These are phyloP conservation scores for Epichloe glyceriae DNA, from an alignment of 2,329 filamentous ascomycete species.

Conservation along the genomic window DNA sequence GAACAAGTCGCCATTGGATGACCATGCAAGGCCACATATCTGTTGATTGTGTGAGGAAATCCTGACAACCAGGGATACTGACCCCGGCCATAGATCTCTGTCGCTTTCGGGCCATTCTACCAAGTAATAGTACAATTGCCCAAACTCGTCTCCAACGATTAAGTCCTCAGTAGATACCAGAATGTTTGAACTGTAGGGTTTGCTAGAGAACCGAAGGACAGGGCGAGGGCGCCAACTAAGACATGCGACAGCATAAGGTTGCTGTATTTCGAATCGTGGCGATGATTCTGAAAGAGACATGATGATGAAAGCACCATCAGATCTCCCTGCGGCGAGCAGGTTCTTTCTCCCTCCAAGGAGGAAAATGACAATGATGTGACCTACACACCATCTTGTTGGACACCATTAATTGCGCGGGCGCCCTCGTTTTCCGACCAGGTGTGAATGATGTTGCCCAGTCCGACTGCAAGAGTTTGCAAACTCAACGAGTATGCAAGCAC, in stretches of 20 bases:
- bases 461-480: constrained; percentile 68
- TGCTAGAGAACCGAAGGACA: constrained; percentile 38
- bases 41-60: constrained; percentile 76
- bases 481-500: constrained; percentile 72
- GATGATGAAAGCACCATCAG: constrained; percentile 61
- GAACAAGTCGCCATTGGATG: constrained; percentile 59
- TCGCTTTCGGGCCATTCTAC: constrained; percentile 72
- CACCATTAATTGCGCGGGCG: constrained; percentile 35
- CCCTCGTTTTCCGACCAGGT: constrained; percentile 72
- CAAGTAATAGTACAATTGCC: constrained; percentile 76
- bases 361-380: constrained; percentile 88
- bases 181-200: constrained; percentile 30
- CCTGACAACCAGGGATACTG: constrained; percentile 63
- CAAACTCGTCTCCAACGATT: constrained; percentile 71
- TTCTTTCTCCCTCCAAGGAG: constrained; percentile 55
- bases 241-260: constrained; percentile 62
- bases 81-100: constrained; percentile 59
- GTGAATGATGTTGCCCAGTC: constrained; percentile 67
- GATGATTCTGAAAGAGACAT: constrained; percentile 62
- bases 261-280: constrained; percentile 62
- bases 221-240: constrained; percentile 64
- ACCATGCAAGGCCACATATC: constrained; percentile 89
- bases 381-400: constrained; percentile 24
- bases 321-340: constrained; percentile 76
- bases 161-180: constrained; percentile 66